Evolutionary conservation across 192 early-diverging fungal genomes (phyloP), one percentile per base, ranked within the genome.

Genomic region (Diversispora eburnea): DNA sequence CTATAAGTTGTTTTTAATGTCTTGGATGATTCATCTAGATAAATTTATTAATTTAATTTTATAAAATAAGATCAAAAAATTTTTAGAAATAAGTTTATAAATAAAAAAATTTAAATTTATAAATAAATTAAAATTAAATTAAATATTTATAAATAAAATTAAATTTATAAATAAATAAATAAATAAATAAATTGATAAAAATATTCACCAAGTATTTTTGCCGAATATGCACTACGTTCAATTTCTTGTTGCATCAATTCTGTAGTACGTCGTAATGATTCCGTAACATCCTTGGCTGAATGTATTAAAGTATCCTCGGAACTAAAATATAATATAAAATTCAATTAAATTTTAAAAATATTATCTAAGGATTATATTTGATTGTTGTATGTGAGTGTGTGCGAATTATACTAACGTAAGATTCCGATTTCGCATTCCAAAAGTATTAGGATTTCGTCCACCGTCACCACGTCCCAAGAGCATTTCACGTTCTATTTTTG

Each of bases 231-330:
- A 54, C 87, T 90, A 51, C 84, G 84, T 79, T 87, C 88, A 6
- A 91, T 73, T 67, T 91, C 90, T 75, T 86, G 81, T 19, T 84
- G 81, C 87, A 91, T 88, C 54, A 91, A 77, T 55, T 82, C 78
- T 5, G 83, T 81, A 0, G 88, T 90, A 45, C 86, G 84, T 55
- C 73, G 75, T 3, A 91, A 76, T 51, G 86, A 77, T 19, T 84
- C 82, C 22, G 89, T 91, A 8, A 87, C 84, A 52, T 90, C 85
- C 22, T 77, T 81, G 52, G 83, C 80, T 9, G 87, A 83, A 42
- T 79, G 75, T 45, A 88, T 62, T 49, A 87, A 12, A 3, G 81
- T 67, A 41, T 86, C 81, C 45, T 82, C 79, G 5, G 78, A 48
- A 19, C 85, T 84, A 60, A 47, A 33, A n/a, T n/a, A n/a, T n/a